Base-by-base conservation (phyloP, 192 early-diverging fungal genomes). In the Coemansia reversa region DNA sequence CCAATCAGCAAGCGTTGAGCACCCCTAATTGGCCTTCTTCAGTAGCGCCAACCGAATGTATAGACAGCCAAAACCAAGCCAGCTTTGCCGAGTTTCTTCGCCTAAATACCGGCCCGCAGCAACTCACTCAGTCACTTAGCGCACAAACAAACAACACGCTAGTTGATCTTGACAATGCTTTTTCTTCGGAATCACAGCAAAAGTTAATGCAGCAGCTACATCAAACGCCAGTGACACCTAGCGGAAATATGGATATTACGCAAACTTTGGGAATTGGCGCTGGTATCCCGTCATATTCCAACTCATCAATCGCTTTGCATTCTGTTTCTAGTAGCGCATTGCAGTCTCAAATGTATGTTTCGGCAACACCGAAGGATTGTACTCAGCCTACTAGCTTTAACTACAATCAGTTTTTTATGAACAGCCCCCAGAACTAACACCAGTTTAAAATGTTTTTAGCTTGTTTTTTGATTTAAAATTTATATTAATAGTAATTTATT, bases 1-100 rank as follows among this genome's bases (percentile, higher is more conserved):
- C 49, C 11, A 48, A 51, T 30, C 23, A 48, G 7, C 24, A 51
- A 27, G 5, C 33, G 3, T 33, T 62, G 16, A 62, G 28, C 49
- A 23, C 49, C 4, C 28, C 60, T 7, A 62, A 51, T 32, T 62
- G 60, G 60, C 60, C 51, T 8, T 32, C 45, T 33, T 51, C 25
- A 20, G 23, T n/a, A 23, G 22, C 49, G 11, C n/a, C 39, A 11
- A 45, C 9, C 39, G 39, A 45, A 45, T 45, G 12, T 45, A 14
- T 12, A 45, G 39, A 45, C 0, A 16, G 14, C 39, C 39, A 45
- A 16, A 45, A 14, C 39, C 9, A 16, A 1, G 16, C 39, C 14
- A 45, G 14, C 39, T 14, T 45, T 45, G 14, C 39, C 14, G 39
- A 45, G 39, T 45, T 45, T 45, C 3, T 45, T 4, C 39, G 39